Base-by-base conservation (phyloP, 2,329 filamentous ascomycete species). In the Penicillium olsonii region DNA sequence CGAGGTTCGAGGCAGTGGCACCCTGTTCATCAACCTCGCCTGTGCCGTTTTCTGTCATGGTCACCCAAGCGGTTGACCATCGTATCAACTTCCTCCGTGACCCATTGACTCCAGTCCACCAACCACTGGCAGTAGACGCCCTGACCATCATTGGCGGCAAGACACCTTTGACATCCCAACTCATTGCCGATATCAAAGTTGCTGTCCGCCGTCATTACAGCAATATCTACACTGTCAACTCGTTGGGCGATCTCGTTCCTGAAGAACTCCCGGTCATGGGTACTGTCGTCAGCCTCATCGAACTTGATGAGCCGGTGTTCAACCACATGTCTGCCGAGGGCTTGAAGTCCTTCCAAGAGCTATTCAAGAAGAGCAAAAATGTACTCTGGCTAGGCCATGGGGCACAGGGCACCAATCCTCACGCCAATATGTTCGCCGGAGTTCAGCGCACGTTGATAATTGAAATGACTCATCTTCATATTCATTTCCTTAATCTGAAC, bases 61-160 rank as follows among this genome's bases (percentile, higher is more conserved):
- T 63, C 2, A 53, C 66, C 1, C 70, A 72, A 37, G 71, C 71
- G 2, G 57, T 71, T 1, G 63, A 72, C 48, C 51, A 64, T 5
- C 54, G 53, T 2, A 34, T 69, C 6, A 40, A 42, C 2, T 55
- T 62, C 19, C 42, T 71, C 9, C 63, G 66, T 2, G 40, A 60
- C 12, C 68, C 69, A 2, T 42, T 70, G 2, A 41, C 45, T 3
- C 24, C 45, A 2, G 19, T n/a, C 9, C 43, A 42, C 5, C n/a
- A 42, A 14, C 27, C 43, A 4, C 20, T 52, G 2, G 43, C 33
- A 5, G 41, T 54, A 7, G 47, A 55, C 19, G 47, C 52, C 4
- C 40, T 62, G 37, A 57, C 51, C 10, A 52, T 60, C 7, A 52
- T 62, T 22, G 59, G 59, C 3, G 57, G 57, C 0, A 49, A 51